A percentile compares a stretch with the other conserved stretches of the same genome.
Evolutionary conservation across 495 filamentous ascomycete genomes (phyloP).

Genomic region (Haplographium delicatum): DNA sequence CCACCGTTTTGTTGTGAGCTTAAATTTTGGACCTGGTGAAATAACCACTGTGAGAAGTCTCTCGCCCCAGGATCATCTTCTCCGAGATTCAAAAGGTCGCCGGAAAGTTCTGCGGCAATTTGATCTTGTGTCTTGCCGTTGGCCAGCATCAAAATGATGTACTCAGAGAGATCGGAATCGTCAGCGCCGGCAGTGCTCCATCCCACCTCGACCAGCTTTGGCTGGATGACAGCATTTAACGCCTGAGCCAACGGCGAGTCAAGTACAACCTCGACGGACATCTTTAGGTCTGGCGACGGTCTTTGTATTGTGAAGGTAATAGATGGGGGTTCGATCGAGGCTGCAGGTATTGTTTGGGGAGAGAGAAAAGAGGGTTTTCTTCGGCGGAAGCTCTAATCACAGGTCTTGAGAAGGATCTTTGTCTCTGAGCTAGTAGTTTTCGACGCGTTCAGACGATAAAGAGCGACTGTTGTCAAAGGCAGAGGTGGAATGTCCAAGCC

Average conservation of each 20-base stretch:
- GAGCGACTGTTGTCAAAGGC: constrained; percentile 8
- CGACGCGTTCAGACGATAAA: constrained; percentile 5
- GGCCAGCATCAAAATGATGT: constrained; percentile 92
- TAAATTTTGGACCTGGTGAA: constrained; percentile 70
- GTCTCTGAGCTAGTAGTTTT: neutral
- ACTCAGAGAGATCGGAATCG: constrained; percentile 84
- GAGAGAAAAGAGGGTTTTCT: neutral
- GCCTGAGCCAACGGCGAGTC: constrained; percentile 77
- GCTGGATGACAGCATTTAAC: constrained; percentile 72
- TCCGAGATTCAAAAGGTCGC: constrained; percentile 77
- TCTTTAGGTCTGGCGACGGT: constrained; percentile 29
- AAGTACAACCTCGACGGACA: constrained; percentile 68
- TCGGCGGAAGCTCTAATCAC: neutral
- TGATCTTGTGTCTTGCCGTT: constrained; percentile 89
- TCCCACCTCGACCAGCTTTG: constrained; percentile 92
- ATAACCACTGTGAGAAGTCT: constrained; percentile 87
- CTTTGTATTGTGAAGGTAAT: constrained; percentile 3
- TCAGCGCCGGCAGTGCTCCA: constrained; percentile 75
- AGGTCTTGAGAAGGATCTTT: neutral
- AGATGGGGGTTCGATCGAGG: constrained; percentile 9
- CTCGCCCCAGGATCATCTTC: constrained; percentile 77
- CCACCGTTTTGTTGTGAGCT: constrained; percentile 56
- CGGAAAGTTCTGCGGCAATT: constrained; percentile 82
- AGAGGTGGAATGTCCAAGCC: neutral
- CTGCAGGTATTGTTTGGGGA: neutral